phyloP scores from a whole-genome alignment of 306 rosid species.

The Begonia fuchsioides region DNA sequence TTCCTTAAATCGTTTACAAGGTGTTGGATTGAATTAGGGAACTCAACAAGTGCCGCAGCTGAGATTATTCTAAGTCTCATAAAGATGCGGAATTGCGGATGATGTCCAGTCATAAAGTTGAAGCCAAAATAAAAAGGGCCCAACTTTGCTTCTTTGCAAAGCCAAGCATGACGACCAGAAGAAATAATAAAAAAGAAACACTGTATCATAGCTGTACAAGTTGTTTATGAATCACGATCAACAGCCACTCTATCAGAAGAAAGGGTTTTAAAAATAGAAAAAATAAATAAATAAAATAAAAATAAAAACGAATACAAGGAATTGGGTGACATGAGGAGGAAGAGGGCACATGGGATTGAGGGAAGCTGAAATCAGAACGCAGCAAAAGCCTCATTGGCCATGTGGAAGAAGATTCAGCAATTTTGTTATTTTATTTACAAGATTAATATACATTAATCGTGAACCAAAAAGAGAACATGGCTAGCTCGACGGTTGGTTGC shows the following conservation, averaged over 20 bases:
- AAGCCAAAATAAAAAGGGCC: slow-evolving; percentile 6
- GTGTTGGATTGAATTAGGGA: too few species aligned
- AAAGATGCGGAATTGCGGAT: too few species aligned
- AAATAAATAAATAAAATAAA: slow-evolving; percentile 4
- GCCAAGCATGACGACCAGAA: slow-evolving; percentile 20
- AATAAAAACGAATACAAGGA: slow-evolving; percentile 7
- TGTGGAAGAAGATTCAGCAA: too few species aligned
- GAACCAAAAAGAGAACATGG: neutral
- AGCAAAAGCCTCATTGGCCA: slow-evolving; percentile 31
- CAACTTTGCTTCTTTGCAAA: slow-evolving; percentile 7
- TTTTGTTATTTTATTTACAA: neutral
- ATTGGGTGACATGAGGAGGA: slow-evolving; percentile 26
- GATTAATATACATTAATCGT: slow-evolving; percentile 1
- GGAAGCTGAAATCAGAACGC: slow-evolving; percentile 17
- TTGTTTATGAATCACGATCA: slow-evolving; percentile 61
- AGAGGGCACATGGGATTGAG: slow-evolving; percentile 52
- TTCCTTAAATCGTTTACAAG: too few species aligned
- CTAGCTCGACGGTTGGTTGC: neutral
- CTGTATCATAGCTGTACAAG: slow-evolving; percentile 20
- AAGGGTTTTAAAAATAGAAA: too few species aligned
- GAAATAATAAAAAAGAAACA: neutral
- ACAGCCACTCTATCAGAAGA: slow-evolving; percentile 28
- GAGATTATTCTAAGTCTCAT: too few species aligned
- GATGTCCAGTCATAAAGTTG: too few species aligned
- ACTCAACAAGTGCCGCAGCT: too few species aligned